A percentile compares a stretch with the other conserved stretches of the same genome.
Conservation (phyloP, 2,329 filamentous ascomycete species). For the Ceratocystis eucalypticola region DNA sequence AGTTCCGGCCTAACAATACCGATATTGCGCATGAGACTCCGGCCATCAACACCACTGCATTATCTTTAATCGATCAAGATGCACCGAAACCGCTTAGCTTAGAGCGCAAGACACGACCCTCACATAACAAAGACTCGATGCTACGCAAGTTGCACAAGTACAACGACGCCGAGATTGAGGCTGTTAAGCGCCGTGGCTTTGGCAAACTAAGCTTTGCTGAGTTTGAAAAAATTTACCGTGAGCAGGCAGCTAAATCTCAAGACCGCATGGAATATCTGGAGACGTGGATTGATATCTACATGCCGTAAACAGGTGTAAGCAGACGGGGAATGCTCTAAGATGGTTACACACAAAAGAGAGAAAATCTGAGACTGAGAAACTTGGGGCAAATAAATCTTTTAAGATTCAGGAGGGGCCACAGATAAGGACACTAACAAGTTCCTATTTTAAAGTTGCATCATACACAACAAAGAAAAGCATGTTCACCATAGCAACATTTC, state of each 20-base stretch:
- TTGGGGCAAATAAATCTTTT: not conserved
- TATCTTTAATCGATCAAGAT: not conserved
- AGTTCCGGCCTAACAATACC: constrained; percentile 48
- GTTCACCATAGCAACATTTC: not conserved
- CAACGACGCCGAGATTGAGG: constrained; percentile 53
- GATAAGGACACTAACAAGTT: not conserved
- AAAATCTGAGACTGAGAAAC: no score
- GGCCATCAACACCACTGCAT: constrained; percentile 5
- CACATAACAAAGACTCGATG: constrained; percentile 21
- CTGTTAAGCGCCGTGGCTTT: constrained; percentile 59
- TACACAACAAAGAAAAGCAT: not conserved
- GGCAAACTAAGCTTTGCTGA: constrained; percentile 67
- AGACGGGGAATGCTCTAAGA: not conserved
- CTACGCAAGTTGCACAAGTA: constrained; percentile 41
- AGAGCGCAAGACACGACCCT: not conserved
- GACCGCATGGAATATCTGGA: constrained; percentile 67
- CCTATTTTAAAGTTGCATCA: not conserved
- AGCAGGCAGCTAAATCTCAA: constrained; percentile 44
- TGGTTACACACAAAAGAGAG: not conserved
- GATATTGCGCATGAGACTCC: constrained; percentile 17
- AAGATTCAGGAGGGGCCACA: not conserved
- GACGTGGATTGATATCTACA: constrained; percentile 78
- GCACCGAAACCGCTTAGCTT: not conserved
- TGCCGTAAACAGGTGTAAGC: constrained; percentile 34
- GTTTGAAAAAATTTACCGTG: constrained; percentile 62